These are phyloP conservation scores for Periconia sp. DNA, from an alignment of 2,329 filamentous ascomycete genomes.

Conservation along the genomic window DNA sequence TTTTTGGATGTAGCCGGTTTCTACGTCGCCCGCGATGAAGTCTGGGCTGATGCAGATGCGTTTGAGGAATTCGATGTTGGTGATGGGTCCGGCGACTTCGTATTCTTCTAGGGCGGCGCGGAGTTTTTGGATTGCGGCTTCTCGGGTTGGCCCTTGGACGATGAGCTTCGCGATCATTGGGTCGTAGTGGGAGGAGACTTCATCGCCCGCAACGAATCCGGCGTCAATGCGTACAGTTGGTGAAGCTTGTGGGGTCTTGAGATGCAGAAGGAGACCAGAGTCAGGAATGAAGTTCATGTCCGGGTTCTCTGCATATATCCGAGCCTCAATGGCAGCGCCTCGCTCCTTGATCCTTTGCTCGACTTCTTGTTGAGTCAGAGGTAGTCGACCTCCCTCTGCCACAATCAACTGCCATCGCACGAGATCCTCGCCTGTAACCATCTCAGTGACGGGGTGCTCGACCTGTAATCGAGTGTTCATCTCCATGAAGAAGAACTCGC, in stretches of 20 bases:
- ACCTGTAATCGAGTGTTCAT: constrained; percentile 87
- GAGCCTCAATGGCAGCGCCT: constrained; percentile 90
- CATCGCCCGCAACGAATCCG: constrained; percentile 87
- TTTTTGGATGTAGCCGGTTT: constrained; percentile 95
- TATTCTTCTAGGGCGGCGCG: constrained; percentile 80
- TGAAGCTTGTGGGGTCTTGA: constrained; percentile 69
- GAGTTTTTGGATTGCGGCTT: constrained; percentile 81
- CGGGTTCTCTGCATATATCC: constrained; percentile 96
- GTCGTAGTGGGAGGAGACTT: constrained; percentile 92
- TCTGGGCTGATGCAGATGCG: constrained; percentile 76
- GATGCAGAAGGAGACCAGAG: constrained; percentile 82
- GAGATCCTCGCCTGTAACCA: constrained; percentile 74
- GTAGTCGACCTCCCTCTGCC: constrained; percentile 69
- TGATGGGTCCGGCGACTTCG: constrained; percentile 88
- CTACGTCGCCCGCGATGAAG: constrained; percentile 84
- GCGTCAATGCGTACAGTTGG: constrained; percentile 87
- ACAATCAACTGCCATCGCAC: constrained; percentile 96
- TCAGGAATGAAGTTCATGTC: constrained; percentile 91
- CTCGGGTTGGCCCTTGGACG: constrained; percentile 75
- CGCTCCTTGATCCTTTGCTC: constrained; percentile 69
- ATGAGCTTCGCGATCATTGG: constrained; percentile 99
- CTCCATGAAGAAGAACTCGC: constrained; percentile 71
- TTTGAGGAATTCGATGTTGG: constrained; percentile 97
- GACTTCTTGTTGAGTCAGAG: constrained; percentile 66
- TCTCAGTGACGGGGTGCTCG: constrained; percentile 91